Evolutionary conservation across 306 rosid genomes (phyloP), one percentile per base, ranked within the genome.

Genomic region (Biancaea sappan): DNA sequence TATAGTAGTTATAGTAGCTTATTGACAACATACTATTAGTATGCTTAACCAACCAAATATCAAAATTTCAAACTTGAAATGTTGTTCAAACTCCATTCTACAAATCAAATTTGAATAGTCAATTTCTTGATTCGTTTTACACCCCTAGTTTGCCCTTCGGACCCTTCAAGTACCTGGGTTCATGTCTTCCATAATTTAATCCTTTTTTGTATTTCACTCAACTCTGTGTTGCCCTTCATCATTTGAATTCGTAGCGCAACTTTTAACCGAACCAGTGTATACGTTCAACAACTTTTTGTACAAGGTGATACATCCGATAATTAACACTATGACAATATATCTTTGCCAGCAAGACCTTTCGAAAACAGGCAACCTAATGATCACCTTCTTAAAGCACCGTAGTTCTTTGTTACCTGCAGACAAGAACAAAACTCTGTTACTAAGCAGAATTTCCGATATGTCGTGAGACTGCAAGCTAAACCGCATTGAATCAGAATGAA

Each of bases 361-460:
- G 72, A 77, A 72, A 37, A 26, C 19, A 58, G 58, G 16, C 46
- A 75, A 37, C 72, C 32, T 1, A 8, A 54, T 43, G 24, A 61
- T 86, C 85, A 90, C 86, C 90, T 85, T 84, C 97, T 84, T 65
- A 94, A 84, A 80, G 91, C 88, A 41, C 99, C 99, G n/a, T 94
- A 94, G 76, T 79, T 92, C 87, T 94, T 94, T 29, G 95, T 80
- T 71, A 88, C 93, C 99, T 94, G 59, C 50, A 84, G 86, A 63
- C 50, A 58, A 53, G 35, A 52, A 38, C 72, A 73, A 37, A 8
- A 50, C 12, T 3, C 18, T 63, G 51, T 38, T 29, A 22, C 38
- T 37, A 65, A 64, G 68, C 26, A 22, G 63, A 72, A 48, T 64
- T 16, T 47, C 26, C 40, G 50, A 56, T 2, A 56, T 44, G 71